These are phyloP conservation scores for Ophiognomonia clavigignenti-juglandacearum DNA, from an alignment of 2,329 filamentous ascomycete species.

Conservation along the genomic window DNA sequence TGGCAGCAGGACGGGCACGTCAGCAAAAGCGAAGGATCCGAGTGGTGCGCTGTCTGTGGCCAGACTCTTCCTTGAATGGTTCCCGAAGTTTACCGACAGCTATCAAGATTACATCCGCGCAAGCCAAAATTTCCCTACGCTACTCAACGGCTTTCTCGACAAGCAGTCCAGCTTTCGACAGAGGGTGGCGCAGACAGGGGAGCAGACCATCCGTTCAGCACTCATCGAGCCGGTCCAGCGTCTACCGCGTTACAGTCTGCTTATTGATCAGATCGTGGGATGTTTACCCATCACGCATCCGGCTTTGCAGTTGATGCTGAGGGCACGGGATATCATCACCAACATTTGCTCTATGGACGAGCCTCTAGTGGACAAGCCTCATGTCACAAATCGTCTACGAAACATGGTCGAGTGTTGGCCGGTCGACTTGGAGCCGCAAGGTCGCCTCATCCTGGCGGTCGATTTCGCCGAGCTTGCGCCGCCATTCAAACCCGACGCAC, in stretches of 20 bases:
- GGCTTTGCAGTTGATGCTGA: constrained; percentile 75
- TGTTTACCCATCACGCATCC: constrained; percentile 83
- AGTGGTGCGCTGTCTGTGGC: constrained; percentile 76
- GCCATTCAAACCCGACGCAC: constrained; percentile 51
- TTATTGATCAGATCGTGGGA: constrained; percentile 92
- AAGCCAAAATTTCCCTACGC: constrained; percentile 79
- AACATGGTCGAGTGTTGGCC: constrained; percentile 79
- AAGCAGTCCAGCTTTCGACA: constrained; percentile 78
- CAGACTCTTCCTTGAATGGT: constrained; percentile 81
- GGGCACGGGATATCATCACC: constrained; percentile 87
- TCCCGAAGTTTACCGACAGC: constrained; percentile 84
- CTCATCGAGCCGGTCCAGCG: constrained; percentile 96
- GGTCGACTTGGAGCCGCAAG: constrained; percentile 62
- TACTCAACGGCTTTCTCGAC: constrained; percentile 75
- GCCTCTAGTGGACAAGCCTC: constrained; percentile 63
- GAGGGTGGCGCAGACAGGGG: constrained; percentile 75
- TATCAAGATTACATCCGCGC: constrained; percentile 92
- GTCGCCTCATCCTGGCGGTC: constrained; percentile 73
- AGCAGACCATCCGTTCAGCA: constrained; percentile 84
- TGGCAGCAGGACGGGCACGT: constrained; percentile 34
- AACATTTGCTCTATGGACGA: constrained; percentile 94
- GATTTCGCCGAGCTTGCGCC: constrained; percentile 75
- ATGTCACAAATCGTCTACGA: constrained; percentile 67
- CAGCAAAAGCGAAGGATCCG: constrained; percentile 57
- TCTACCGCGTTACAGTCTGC: constrained; percentile 86